Evolutionary conservation across 179 eudicot genomes (phyloP), one percentile per base, ranked within the genome.

Genomic region (Actinidia arguta): DNA sequence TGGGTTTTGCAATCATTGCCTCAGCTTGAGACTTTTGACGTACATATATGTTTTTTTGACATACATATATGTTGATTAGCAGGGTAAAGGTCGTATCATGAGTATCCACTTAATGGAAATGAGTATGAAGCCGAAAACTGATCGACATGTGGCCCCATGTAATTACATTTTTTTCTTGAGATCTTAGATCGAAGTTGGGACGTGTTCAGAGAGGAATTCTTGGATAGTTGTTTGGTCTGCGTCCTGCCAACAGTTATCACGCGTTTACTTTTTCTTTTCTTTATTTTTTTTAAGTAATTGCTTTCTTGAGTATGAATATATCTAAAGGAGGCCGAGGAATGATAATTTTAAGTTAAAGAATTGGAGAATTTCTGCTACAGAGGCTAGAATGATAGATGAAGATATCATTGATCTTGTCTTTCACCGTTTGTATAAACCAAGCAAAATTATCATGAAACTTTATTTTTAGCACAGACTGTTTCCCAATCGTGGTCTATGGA

Each of bases 311-410:
- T 12, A 20, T 78, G 80, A 24, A 63, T 47, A 9, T 63, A 16
- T 76, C 13, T 77, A 12, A 22, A 31, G 24, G 73, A 78, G 72
- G 72, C 59, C 27, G 55, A 44, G 55, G 80, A 44, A 39, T 77
- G 4, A 24, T n/a, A 42, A 77, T n/a, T 61, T 44, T 14, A 31
- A 22, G 36, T 73, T 50, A 39, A 75, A 63, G 52, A 70, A 61
- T 22, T 44, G 42, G 8, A 18, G 27, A 25, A 64, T 27, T 48
- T n/a, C 3, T 39, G 3, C 20, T 61, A 4, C 25, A 76, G 58
- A 66, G 18, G 50, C 20, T 62, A 67, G 72, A 63, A 78, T 63
- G n/a, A 58, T 17, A 75, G 78, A 9, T 75, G 48, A 74, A 54
- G 64, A 17, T 56, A 36, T 56, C n/a, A 17, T 78, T 76, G 48